phyloP scores from a whole-genome alignment of 495 filamentous ascomycete species.

The Amphirosellinia nigrospora region DNA sequence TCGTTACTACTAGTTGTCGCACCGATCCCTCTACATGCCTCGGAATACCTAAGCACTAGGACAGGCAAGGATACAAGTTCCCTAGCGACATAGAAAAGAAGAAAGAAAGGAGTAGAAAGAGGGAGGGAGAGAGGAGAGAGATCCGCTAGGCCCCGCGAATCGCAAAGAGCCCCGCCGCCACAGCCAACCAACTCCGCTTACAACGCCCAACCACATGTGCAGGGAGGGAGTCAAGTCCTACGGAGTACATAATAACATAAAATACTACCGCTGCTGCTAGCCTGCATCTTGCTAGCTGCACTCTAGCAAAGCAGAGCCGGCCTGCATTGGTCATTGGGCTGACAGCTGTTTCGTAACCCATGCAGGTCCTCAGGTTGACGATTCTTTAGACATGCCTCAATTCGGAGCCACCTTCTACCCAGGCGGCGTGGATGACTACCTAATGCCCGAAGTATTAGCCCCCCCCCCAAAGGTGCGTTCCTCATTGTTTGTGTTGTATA shows the following conservation, averaged over 20 bases:
- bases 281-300: conserved; percentile 19
- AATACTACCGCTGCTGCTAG: conserved; percentile 12
- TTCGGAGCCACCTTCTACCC: conserved; percentile 90
- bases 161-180: conserved; percentile 22
- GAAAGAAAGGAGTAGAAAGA: not conserved
- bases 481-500: conserved; percentile 10
- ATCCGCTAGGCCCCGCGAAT: conserved; percentile 6
- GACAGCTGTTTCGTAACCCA: conserved; percentile 44
- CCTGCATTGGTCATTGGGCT: conserved; percentile 29
- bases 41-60: not conserved
- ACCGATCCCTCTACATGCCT: not conserved
- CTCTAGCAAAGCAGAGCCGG: conserved; percentile 9
- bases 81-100: not conserved
- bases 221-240: conserved; percentile 21
- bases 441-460: conserved; percentile 66
- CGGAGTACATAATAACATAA: conserved; percentile 13
- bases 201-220: not conserved
- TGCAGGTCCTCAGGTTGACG: conserved; percentile 49
- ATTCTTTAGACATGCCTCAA: conserved; percentile 53
- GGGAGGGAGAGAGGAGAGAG: conserved; percentile 5
- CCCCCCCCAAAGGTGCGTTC: conserved; percentile 87
- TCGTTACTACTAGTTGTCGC: not conserved
- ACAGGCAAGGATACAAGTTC: not conserved
- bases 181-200: conserved; percentile 21
- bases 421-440: conserved; percentile 87